A percentile compares a stretch with the other conserved stretches of the same genome.
Conservation (phyloP, 192 early-diverging fungal species). For the Gaertneriomyces semiglobifer region DNA sequence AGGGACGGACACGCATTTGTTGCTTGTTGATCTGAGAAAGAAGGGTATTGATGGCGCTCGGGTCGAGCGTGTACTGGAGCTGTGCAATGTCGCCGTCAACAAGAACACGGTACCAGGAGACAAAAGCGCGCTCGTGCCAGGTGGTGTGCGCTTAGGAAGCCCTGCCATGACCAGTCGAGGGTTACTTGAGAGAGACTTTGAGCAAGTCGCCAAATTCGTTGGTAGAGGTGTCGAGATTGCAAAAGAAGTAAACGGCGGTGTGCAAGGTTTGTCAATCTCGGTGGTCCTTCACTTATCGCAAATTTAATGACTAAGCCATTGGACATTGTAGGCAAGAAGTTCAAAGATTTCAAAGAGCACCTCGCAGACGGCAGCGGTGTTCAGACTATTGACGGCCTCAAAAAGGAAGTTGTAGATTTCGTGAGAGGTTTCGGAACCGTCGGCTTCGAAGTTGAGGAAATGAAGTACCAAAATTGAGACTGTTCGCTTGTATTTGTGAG, state of each 20-base stretch:
- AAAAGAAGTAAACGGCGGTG: slow-evolving; percentile 61
- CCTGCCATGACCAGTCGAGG: slow-evolving; percentile 98
- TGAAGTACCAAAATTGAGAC: slow-evolving; percentile 19
- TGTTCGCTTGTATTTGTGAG: too few species aligned
- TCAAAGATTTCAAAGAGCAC: slow-evolving; percentile 85
- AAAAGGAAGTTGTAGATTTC: slow-evolving; percentile 80
- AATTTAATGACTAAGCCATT: neutral
- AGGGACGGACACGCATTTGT: slow-evolving; percentile 94
- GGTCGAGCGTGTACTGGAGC: slow-evolving; percentile 91
- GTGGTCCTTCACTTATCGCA: neutral
- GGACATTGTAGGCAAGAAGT: slow-evolving; percentile 53
- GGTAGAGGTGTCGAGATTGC: slow-evolving; percentile 83
- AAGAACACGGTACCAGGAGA: slow-evolving; percentile 99
- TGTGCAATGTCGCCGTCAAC: slow-evolving; percentile 96
- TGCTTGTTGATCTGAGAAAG: slow-evolving; percentile 82
- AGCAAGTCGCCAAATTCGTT: slow-evolving; percentile 78
- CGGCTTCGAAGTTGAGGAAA: slow-evolving; percentile 44
- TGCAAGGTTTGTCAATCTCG: slow-evolving; percentile 33
- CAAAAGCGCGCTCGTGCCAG: slow-evolving; percentile 87
- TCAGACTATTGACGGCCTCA: slow-evolving; percentile 65
- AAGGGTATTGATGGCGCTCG: slow-evolving; percentile 90
- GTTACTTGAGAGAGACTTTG: slow-evolving; percentile 83
- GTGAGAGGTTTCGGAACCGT: slow-evolving; percentile 81
- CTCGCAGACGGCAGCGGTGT: slow-evolving; percentile 60
- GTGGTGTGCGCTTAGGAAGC: slow-evolving; percentile 75